Evolutionary conservation across 768 basidiomycete species (phyloP).

Genomic region (Cystoderma amianthinum): DNA sequence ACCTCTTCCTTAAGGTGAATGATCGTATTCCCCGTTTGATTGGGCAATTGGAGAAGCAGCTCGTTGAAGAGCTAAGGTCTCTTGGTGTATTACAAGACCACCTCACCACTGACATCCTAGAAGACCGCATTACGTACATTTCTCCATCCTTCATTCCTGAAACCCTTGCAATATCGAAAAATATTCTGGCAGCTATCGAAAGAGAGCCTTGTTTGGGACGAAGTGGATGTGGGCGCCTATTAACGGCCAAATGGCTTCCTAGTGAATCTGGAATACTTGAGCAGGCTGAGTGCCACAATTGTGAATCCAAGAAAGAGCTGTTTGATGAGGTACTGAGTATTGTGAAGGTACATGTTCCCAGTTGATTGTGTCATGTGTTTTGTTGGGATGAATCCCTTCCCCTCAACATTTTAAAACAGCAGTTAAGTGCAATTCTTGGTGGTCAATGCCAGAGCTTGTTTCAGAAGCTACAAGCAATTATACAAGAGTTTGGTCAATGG

Average conservation of each 20-base stretch:
- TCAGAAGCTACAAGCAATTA: conserved; percentile 13
- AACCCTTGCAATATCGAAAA: background rate
- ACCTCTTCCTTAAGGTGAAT: conserved; percentile 14
- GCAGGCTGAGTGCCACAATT: background rate
- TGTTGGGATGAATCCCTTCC: conserved; percentile 32
- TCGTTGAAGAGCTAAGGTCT: conserved; percentile 11
- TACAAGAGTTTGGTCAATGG: conserved; percentile 22
- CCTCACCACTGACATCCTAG: conserved; percentile 21
- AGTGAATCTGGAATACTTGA: background rate
- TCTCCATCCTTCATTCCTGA: conserved; percentile 6
- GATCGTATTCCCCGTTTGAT: conserved; percentile 8
- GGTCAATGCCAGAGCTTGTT: conserved; percentile 5
- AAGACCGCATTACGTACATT: conserved; percentile 28
- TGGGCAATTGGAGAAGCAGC: conserved; percentile 3
- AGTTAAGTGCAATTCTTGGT: conserved; percentile 19
- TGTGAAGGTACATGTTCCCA: background rate
- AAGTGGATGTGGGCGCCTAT: background rate
- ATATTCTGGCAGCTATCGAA: background rate
- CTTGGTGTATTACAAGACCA: conserved; percentile 19
- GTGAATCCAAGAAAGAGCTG: background rate
- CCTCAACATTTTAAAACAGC: conserved; percentile 19
- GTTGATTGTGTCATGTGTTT: conserved; percentile 13
- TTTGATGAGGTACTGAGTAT: background rate
- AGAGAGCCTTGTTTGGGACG: background rate
- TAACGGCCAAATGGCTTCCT: background rate